phyloP scores from a whole-genome alignment of 768 basidiomycete species.

The Scleroderma bovista region DNA sequence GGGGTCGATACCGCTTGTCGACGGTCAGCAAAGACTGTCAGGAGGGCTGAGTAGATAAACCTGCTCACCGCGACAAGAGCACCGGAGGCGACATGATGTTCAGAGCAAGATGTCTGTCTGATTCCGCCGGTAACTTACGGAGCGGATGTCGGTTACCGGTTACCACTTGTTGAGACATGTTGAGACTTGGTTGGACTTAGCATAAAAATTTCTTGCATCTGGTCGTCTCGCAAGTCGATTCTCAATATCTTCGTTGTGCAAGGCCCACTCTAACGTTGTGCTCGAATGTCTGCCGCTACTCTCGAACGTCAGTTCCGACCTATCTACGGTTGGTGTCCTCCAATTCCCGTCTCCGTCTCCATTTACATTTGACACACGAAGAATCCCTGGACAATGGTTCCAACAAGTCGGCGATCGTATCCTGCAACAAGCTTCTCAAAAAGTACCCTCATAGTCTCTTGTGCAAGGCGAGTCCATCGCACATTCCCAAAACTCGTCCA shows the following conservation, averaged over 20 bases:
- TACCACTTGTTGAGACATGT: background rate
- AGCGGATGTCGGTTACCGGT: slow-evolving; percentile 22
- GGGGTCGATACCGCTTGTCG: slow-evolving; percentile 59
- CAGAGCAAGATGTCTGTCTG: slow-evolving; percentile 3
- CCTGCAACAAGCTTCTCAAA: slow-evolving; percentile 84
- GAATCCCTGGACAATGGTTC: slow-evolving; percentile 84
- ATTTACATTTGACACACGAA: slow-evolving; percentile 24
- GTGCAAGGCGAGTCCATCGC: slow-evolving; percentile 47
- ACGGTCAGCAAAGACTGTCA: slow-evolving; percentile 2
- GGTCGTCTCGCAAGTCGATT: background rate
- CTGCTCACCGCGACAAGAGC: slow-evolving; percentile 28
- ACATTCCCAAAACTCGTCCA: background rate
- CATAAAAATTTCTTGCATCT: slow-evolving; percentile 20
- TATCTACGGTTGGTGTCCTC: slow-evolving; percentile 61
- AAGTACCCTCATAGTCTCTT: slow-evolving; percentile 73
- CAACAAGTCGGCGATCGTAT: slow-evolving; percentile 79
- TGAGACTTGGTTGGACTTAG: slow-evolving; percentile 4
- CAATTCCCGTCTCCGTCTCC: background rate
- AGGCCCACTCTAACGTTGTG: background rate
- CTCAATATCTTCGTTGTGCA: background rate
- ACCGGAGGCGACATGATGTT: slow-evolving; percentile 39
- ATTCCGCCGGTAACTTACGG: slow-evolving; percentile 21
- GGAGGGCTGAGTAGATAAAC: background rate
- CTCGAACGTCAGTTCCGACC: slow-evolving; percentile 81
- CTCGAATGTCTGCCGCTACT: slow-evolving; percentile 47